A percentile compares a stretch with the other conserved stretches of the same genome.
These are phyloP conservation scores for Asterionellopsis glacialis DNA, from an alignment of 108 stramenopile species.

Conservation along the genomic window DNA sequence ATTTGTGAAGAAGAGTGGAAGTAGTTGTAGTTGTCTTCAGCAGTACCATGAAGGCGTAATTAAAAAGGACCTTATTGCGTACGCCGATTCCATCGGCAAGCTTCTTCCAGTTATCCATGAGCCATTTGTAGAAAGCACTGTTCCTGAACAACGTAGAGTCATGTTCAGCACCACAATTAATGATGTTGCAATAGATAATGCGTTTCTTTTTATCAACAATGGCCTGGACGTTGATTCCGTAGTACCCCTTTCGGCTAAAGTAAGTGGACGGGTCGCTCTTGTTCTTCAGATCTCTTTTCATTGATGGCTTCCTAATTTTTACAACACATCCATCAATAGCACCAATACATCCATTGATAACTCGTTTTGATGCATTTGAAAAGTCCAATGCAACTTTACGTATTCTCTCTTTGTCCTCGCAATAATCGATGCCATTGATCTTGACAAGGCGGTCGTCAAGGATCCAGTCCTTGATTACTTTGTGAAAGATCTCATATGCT, in stretches of 20 bases:
- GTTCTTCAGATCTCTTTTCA: too few relatives aligned
- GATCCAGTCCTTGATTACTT: too few relatives aligned
- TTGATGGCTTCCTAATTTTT: too few relatives aligned
- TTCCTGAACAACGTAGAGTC: background rate
- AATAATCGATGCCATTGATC: too few relatives aligned
- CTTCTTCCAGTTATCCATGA: background rate
- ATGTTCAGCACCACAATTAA: too few relatives aligned
- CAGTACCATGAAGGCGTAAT: too few relatives aligned
- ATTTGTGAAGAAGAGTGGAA: slow-evolving; percentile 16
- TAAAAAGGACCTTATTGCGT: too few relatives aligned
- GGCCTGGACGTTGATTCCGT: slow-evolving; percentile 24
- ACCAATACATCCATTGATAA: background rate
- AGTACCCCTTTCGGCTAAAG: slow-evolving; percentile 29
- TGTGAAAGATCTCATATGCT: too few relatives aligned
- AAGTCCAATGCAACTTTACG: too few relatives aligned
- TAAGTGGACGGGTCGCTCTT: background rate
- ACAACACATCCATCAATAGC: background rate
- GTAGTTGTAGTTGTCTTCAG: slow-evolving; percentile 18
- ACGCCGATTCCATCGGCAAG: background rate
- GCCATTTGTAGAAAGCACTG: slow-evolving; percentile 3
- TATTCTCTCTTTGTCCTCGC: too few relatives aligned
- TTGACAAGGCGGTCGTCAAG: too few relatives aligned
- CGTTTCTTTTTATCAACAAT: slow-evolving; percentile 10
- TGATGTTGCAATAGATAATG: background rate
- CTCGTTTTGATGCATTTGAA: slow-evolving; percentile 4